A percentile compares a stretch with the other conserved stretches of the same genome.
These are phyloP conservation scores for Neurospora sp. DNA, from an alignment of 2,329 filamentous ascomycete species.

Conservation along the genomic window DNA sequence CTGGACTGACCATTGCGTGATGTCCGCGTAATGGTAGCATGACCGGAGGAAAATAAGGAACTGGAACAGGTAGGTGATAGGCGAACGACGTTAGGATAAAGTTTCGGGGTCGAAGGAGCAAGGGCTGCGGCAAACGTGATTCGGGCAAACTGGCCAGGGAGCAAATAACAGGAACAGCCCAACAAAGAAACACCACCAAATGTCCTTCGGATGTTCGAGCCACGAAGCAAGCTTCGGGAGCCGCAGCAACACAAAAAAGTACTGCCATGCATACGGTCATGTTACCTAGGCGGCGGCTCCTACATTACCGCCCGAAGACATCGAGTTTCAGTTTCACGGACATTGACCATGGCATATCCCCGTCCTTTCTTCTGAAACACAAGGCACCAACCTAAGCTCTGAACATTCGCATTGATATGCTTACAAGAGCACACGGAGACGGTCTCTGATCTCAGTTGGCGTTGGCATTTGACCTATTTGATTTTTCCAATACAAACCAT, in stretches of 20 bases:
- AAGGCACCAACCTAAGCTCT: not conserved
- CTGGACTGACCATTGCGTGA: not conserved
- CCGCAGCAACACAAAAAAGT: not conserved
- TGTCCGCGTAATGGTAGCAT: not conserved
- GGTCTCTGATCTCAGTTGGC: not conserved
- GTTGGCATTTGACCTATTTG: not conserved
- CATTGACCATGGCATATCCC: not conserved
- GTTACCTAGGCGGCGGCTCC: not conserved
- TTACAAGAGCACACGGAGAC: not conserved
- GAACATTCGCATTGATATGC: not conserved
- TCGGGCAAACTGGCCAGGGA: not conserved
- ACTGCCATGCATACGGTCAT: not conserved
- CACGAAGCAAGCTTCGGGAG: not conserved
- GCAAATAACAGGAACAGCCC: not conserved
- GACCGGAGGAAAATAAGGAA: not conserved
- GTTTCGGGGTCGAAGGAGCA: not conserved
- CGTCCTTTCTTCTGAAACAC: not conserved
- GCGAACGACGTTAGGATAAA: not conserved
- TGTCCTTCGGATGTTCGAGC: not conserved
- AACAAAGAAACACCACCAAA: not conserved
- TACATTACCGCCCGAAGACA: not conserved
- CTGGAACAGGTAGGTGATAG: not conserved
- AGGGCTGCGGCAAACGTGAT: not conserved
- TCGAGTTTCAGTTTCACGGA: not conserved
- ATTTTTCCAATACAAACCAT: not conserved